Conservation (phyloP, 768 basidiomycete genomes). For the Ephemerocybe angulata region DNA sequence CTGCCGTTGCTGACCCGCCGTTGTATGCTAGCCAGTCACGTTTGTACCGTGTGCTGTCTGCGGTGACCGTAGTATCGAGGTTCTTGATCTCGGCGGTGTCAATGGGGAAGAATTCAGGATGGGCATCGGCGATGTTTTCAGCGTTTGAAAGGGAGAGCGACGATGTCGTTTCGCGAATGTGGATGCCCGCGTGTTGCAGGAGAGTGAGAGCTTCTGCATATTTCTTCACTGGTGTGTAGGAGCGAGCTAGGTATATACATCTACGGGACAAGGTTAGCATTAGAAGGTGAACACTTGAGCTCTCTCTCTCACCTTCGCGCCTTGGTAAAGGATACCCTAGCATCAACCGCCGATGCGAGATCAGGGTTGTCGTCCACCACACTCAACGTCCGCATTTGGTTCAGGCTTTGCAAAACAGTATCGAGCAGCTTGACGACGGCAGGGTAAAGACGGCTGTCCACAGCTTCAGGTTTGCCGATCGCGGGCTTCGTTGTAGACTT, state of each 20-base stretch:
- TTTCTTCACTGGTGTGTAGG: constrained; percentile 65
- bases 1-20: constrained; percentile 52
- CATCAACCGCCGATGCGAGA: constrained; percentile 74
- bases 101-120: constrained; percentile 56
- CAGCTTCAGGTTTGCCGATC: constrained; percentile 34
- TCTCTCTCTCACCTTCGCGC: constrained; percentile 57
- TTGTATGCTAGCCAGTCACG: constrained; percentile 78
- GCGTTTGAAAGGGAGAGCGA: constrained; percentile 44
- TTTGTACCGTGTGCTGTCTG: constrained; percentile 52
- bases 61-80: constrained; percentile 50
- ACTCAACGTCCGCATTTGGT: constrained; percentile 77
- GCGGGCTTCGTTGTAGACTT: constrained; percentile 17
- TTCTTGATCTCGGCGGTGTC: constrained; percentile 35
- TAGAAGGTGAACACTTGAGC: background rate
- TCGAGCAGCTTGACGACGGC: constrained; percentile 88
- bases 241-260: constrained; percentile 72
- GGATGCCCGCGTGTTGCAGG: constrained; percentile 65
- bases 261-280: constrained; percentile 30
- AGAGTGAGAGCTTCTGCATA: constrained; percentile 72
- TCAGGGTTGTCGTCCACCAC: constrained; percentile 88
- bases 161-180: constrained; percentile 69
- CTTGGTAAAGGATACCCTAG: constrained; percentile 67
- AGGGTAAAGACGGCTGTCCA: constrained; percentile 74
- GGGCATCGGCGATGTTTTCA: constrained; percentile 42
- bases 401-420: constrained; percentile 77